Percentiles rank a stretch among this genome's conserved stretches.
Conservation (phyloP, 2,329 filamentous ascomycete species). For the Talaromyces sp. region DNA sequence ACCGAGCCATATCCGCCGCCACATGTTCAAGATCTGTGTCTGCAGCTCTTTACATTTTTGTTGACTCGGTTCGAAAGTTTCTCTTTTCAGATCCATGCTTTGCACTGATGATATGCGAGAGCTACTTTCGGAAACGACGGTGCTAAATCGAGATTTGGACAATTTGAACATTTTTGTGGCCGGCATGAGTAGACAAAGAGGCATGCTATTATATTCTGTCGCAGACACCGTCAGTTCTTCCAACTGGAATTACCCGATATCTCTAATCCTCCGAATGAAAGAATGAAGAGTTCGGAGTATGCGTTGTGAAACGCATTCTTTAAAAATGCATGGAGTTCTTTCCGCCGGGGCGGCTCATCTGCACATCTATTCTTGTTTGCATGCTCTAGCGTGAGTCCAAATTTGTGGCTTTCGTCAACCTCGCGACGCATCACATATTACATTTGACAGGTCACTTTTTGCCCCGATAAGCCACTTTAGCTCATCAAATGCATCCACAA, state of each 20-base stretch:
- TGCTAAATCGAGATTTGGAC: conserved; percentile 10
- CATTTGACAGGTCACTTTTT: neutral
- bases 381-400: neutral
- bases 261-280: neutral
- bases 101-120: conserved; percentile 8
- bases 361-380: neutral
- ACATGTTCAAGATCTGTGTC: conserved; percentile 20
- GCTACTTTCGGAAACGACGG: conserved; percentile 8
- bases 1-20: conserved; percentile 23
- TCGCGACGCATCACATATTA: neutral
- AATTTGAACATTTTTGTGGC: conserved; percentile 14
- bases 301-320: neutral
- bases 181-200: neutral
- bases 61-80: neutral
- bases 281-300: neutral
- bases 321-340: neutral
- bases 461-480: neutral
- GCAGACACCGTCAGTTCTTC: neutral
- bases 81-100: conserved; percentile 3
- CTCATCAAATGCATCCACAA: neutral
- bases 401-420: neutral
- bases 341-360: neutral
- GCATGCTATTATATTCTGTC: neutral
- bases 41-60: conserved; percentile 19
- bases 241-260: neutral